Percentiles rank a stretch among this genome's conserved stretches.
phyloP scores from a whole-genome alignment of 352 stramenopile species.

The Phytophthora boehmeriae region DNA sequence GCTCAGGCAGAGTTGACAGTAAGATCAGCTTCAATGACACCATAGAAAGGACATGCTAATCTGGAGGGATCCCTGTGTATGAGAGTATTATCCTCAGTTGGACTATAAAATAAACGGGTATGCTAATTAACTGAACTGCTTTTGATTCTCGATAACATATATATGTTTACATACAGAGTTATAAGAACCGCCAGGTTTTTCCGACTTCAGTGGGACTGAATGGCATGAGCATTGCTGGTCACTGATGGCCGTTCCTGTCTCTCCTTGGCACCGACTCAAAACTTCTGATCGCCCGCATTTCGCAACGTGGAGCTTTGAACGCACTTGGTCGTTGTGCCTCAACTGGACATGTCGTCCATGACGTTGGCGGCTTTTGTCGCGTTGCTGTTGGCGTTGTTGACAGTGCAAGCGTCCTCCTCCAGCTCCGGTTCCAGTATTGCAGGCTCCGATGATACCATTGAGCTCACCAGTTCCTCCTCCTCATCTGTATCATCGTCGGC shows the following conservation, averaged over 20 bases:
- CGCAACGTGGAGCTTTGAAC: not conserved
- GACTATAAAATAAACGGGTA: not conserved
- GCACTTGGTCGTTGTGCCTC: conserved; percentile 4
- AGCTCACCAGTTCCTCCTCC: not conserved
- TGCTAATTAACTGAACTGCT: not conserved
- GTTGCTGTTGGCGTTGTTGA: conserved; percentile 24
- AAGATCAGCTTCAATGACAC: not conserved
- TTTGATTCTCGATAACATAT: not conserved
- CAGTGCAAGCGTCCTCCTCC: conserved; percentile 5
- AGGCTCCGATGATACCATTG: conserved; percentile 9
- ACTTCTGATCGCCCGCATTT: conserved; percentile 25
- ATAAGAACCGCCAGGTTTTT: conserved; percentile 6
- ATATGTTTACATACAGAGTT: not conserved
- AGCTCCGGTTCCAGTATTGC: conserved; percentile 19
- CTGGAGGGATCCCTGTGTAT: not conserved
- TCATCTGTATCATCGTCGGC: conserved; percentile 12
- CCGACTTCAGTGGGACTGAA: not conserved
- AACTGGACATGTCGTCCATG: conserved; percentile 5
- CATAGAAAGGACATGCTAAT: not conserved
- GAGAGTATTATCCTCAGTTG: not conserved
- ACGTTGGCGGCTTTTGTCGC: conserved; percentile 6
- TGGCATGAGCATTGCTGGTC: conserved; percentile 10
- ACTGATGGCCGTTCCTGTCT: conserved; percentile 17
- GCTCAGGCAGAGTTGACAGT: not conserved
- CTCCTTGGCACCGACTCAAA: conserved; percentile 12